Base-by-base conservation (phyloP, 1,139 yeast genomes). In the Suhomyces chickasaworum region DNA sequence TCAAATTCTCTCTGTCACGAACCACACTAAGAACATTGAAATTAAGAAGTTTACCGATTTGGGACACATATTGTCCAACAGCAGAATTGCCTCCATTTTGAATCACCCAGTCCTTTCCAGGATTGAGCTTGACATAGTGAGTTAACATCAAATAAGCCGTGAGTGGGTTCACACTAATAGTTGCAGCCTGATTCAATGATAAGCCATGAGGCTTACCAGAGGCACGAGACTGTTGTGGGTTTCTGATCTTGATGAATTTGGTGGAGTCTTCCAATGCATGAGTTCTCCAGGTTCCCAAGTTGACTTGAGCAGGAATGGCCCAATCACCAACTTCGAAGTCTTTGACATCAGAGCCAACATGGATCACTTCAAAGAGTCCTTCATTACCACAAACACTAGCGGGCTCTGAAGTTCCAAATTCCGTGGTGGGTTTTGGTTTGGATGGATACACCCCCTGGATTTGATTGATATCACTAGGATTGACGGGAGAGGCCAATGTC, bases 41-140 rank as follows among this genome's bases (percentile, higher is more conserved):
- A 1, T 96, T 97, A 64, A 86, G 75, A 36, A 84, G 70, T 54
- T 80, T 79, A 30, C 89, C 97, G 48, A 95, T 80, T 66, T 93
- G 99, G 41, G 90, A 77, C 5, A 96, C 98, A 54, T 88, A 86
- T 57, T 90, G 84, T n/a, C 97, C 97, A 10, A 93, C 99, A 18
- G 95, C 96, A 7, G 97, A 89, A 55, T 89, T 93, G 35, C 97
- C 98, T 32, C 97, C 99, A 61, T 93, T 93, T 68, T 93, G 99
- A 53, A 95, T 83, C 56, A 93, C 81, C 97, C 97, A 95, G 65
- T 93, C 97, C 53, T 66, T 65, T 9, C 91, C 93, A 2, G 83
- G 74, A 38, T 65, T 61, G 65, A 88, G 75, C 41, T 81, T 74
- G 40, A 76, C 78, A 61, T 81, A 89, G 63, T 84, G 80, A 22